Conservation (phyloP, 148 eudicot genomes). For the Diospyros kaki region DNA sequence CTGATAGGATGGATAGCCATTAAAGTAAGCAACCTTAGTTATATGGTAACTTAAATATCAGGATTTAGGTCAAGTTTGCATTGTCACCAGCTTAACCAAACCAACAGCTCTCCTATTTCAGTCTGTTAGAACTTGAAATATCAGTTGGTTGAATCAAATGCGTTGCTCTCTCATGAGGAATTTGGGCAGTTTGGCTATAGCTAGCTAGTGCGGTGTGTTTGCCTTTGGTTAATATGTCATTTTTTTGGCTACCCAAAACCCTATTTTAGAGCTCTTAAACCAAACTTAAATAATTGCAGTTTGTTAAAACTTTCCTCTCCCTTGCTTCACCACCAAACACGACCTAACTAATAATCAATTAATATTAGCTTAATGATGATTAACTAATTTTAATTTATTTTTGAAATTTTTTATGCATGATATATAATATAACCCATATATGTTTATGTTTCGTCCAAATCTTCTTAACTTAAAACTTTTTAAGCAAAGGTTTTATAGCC, state of each 20-base stretch:
- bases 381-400: too few species aligned
- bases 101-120: neutral
- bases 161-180: neutral
- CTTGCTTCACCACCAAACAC: neutral
- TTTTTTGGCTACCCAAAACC: neutral
- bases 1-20: too few species aligned
- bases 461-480: too few species aligned
- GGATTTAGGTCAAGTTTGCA: too few species aligned
- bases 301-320: slow-evolving; percentile 10
- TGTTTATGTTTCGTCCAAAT: too few species aligned
- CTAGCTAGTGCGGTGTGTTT: neutral
- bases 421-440: too few species aligned
- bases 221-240: slow-evolving; percentile 4
- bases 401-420: too few species aligned
- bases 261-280: too few species aligned
- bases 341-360: neutral
- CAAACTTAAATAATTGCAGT: neutral
- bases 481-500: too few species aligned
- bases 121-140: neutral
- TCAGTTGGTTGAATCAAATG: neutral
- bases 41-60: too few species aligned
- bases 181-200: neutral
- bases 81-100: too few species aligned
- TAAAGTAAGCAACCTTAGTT: too few species aligned
- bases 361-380: neutral